Percentiles rank a stretch among this genome's conserved stretches.
Conservation (phyloP, 176 grass and related monocot species). For the Aegilops umbellulata region DNA sequence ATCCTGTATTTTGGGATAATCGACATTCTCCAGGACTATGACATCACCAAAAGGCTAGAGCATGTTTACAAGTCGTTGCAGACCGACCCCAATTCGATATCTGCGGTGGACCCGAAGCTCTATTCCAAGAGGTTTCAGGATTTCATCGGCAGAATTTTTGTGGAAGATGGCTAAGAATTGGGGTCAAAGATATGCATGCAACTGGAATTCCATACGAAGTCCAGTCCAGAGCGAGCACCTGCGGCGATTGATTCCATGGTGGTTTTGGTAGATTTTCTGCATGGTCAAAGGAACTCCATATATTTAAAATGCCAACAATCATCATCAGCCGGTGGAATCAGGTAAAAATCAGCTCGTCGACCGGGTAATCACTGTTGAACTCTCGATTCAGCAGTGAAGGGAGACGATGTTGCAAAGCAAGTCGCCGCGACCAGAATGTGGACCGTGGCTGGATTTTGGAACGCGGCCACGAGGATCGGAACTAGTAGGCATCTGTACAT, state of each 20-base stretch:
- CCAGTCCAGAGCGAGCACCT: neutral
- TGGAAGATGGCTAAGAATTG: constrained; percentile 52
- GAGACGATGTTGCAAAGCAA: neutral
- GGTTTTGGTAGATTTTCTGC: constrained; percentile 22
- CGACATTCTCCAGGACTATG: constrained; percentile 84
- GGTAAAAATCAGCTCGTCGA: neutral
- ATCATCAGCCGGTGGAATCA: constrained; percentile 8
- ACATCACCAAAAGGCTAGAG: constrained; percentile 68
- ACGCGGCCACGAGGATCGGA: constrained; percentile 32
- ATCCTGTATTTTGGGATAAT: constrained; percentile 96
- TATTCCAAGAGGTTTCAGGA: constrained; percentile 97
- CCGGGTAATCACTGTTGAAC: neutral
- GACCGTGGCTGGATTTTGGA: constrained; percentile 57
- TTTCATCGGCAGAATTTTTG: constrained; percentile 86
- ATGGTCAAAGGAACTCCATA: neutral
- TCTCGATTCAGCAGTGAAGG: neutral
- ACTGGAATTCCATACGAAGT: neutral
- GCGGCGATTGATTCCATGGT: neutral
- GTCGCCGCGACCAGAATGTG: neutral
- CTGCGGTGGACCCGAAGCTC: constrained; percentile 83
- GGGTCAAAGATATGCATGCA: neutral
- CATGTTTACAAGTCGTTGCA: constrained; percentile 88
- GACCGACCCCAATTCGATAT: constrained; percentile 87
- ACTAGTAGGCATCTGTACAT: constrained; percentile 53
- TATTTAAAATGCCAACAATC: neutral